These are phyloP conservation scores for Leucogyrophana mollusca DNA, from an alignment of 768 basidiomycete genomes.

Conservation along the genomic window DNA sequence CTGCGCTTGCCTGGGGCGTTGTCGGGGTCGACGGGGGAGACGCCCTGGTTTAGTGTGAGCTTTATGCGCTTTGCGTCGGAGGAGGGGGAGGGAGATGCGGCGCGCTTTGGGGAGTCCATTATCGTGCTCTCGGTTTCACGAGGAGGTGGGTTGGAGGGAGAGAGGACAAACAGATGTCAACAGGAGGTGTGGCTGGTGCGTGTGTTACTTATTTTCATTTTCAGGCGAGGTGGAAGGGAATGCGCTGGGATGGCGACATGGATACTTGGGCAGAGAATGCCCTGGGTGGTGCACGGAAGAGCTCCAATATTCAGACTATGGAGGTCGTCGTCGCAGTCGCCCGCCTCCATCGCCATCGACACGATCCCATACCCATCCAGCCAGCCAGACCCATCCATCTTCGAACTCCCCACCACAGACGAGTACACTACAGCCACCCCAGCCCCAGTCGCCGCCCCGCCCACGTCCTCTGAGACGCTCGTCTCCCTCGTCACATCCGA, in stretches of 20 bases:
- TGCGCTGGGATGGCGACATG: slow-evolving; percentile 28
- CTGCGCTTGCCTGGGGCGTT: slow-evolving; percentile 81
- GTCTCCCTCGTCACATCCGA: slow-evolving; percentile 17
- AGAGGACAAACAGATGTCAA: too few relatives aligned
- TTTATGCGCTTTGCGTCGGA: slow-evolving; percentile 60
- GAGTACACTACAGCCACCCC: slow-evolving; percentile 28
- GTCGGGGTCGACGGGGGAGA: slow-evolving; percentile 71
- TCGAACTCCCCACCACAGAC: slow-evolving; percentile 33
- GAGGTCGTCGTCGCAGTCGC: slow-evolving; percentile 25
- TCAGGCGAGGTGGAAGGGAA: too few relatives aligned
- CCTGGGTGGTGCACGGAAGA: slow-evolving; percentile 14
- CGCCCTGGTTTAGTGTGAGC: slow-evolving; percentile 57
- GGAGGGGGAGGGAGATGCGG: slow-evolving; percentile 53
- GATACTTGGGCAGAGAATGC: slow-evolving; percentile 11
- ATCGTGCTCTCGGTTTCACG: too few relatives aligned
- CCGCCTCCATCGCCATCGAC: slow-evolving; percentile 33
- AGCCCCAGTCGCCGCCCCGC: slow-evolving; percentile 12
- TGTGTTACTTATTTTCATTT: too few relatives aligned
- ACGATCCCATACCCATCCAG: slow-evolving; percentile 32
- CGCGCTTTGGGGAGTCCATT: slow-evolving; percentile 69
- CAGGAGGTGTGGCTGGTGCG: too few relatives aligned
- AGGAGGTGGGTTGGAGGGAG: too few relatives aligned
- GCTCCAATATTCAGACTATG: slow-evolving; percentile 14
- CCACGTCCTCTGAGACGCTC: slow-evolving; percentile 22
- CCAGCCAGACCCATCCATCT: slow-evolving; percentile 32